Conservation (phyloP, 306 rosid genomes). For the Acacia crassicarpa region DNA sequence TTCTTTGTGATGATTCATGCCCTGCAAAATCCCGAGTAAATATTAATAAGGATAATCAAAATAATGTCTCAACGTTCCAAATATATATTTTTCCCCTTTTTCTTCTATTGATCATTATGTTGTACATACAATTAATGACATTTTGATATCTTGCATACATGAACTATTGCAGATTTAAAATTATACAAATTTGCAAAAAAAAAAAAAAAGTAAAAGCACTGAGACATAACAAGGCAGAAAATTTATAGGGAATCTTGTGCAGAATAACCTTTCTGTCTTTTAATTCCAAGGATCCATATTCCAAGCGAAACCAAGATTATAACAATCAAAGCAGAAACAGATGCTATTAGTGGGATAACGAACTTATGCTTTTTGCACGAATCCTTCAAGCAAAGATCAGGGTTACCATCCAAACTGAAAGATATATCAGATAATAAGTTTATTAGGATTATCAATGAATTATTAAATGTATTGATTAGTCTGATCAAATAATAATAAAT, state of each 20-base stretch:
- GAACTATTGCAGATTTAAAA: too few relatives aligned
- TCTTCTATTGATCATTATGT: too few relatives aligned
- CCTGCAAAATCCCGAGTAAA: not conserved
- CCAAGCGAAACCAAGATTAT: not conserved
- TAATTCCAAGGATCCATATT: not conserved
- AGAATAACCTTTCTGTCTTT: not conserved
- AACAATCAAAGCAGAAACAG: not conserved
- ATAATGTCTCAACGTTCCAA: too few relatives aligned
- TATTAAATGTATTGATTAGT: not conserved
- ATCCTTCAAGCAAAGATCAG: not conserved
- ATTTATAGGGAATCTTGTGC: not conserved
- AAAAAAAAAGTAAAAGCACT: too few relatives aligned
- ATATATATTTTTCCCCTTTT: too few relatives aligned
- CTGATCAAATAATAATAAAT: not conserved
- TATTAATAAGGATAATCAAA: not conserved
- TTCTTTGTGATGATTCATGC: not conserved
- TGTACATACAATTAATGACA: too few relatives aligned
- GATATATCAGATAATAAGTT: not conserved
- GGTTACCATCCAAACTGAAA: conserved; percentile 9
- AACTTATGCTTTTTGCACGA: not conserved
- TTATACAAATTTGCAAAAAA: too few relatives aligned
- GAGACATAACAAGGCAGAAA: not conserved
- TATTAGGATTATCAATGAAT: too few relatives aligned
- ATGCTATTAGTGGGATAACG: not conserved
- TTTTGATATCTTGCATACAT: too few relatives aligned